Evolutionary conservation across 2,329 filamentous ascomycete species (phyloP).

Genomic region (Aspergillus quadrilineatus): DNA sequence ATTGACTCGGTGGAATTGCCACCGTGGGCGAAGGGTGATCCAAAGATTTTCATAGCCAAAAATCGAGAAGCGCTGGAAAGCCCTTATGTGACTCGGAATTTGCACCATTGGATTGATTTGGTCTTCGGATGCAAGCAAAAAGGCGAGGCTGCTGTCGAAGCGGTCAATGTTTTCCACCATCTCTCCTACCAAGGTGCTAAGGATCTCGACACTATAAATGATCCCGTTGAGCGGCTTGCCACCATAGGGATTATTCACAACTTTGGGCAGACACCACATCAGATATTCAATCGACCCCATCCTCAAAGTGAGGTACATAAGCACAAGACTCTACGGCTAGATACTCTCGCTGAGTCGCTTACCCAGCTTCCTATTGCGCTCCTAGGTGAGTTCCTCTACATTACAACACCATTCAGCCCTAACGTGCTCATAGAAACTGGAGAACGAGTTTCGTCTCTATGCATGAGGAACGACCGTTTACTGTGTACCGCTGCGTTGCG

Average conservation of each 20-base stretch:
- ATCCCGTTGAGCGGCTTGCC: slow-evolving; percentile 80
- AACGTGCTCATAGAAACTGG: slow-evolving; percentile 55
- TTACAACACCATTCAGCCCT: background rate
- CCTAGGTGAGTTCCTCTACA: slow-evolving; percentile 52
- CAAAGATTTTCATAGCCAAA: slow-evolving; percentile 91
- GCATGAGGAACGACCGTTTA: slow-evolving; percentile 75
- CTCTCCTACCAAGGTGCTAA: slow-evolving; percentile 92
- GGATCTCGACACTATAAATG: slow-evolving; percentile 85
- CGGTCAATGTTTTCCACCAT: slow-evolving; percentile 92
- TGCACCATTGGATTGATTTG: slow-evolving; percentile 95
- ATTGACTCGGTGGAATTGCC: slow-evolving; percentile 89
- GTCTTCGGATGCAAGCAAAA: slow-evolving; percentile 93
- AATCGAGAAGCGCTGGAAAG: slow-evolving; percentile 95
- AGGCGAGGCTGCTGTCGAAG: slow-evolving; percentile 87
- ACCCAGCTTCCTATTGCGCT: slow-evolving; percentile 76
- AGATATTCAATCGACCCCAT: slow-evolving; percentile 83
- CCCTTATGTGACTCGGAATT: slow-evolving; percentile 81
- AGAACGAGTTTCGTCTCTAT: slow-evolving; percentile 77
- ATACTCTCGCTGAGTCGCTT: slow-evolving; percentile 73
- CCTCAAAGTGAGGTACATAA: slow-evolving; percentile 69
- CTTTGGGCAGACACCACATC: slow-evolving; percentile 95
- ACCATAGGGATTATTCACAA: slow-evolving; percentile 98
- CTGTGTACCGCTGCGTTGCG: slow-evolving; percentile 81
- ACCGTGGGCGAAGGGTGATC: slow-evolving; percentile 94
- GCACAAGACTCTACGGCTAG: slow-evolving; percentile 67